A percentile compares a stretch with the other conserved stretches of the same genome.
phyloP scores from a whole-genome alignment of 371 early-diverging fungal species.

The Mucor piriformis region DNA sequence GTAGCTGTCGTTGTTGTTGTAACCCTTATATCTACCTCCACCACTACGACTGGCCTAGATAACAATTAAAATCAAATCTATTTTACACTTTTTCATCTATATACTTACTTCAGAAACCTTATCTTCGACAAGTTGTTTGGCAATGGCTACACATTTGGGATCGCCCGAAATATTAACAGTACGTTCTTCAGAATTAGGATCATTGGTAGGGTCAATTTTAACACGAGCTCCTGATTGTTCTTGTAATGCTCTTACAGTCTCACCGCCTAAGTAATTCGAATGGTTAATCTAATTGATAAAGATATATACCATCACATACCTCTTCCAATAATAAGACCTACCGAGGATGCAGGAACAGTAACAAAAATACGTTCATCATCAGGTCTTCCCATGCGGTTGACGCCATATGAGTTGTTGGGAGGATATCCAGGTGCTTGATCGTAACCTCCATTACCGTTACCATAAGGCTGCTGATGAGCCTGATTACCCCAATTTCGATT shows the following conservation, averaged over 20 bases:
- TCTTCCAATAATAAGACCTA: conserved; percentile 83
- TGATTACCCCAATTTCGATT: not conserved
- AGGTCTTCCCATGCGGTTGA: conserved; percentile 30
- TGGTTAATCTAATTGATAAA: not conserved
- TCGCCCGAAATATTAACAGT: conserved; percentile 48
- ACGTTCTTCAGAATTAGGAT: conserved; percentile 40
- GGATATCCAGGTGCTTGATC: not conserved
- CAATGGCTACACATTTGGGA: conserved; percentile 56
- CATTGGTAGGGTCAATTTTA: conserved; percentile 65
- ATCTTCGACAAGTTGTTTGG: conserved; percentile 60
- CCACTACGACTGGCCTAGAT: conserved; percentile 36
- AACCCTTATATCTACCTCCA: conserved; percentile 38
- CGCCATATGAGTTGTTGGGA: conserved; percentile 7
- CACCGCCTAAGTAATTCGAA: conserved; percentile 62
- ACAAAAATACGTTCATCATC: conserved; percentile 57
- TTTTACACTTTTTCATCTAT: conserved; percentile 9
- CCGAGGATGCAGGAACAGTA: conserved; percentile 70
- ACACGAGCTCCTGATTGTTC: conserved; percentile 83
- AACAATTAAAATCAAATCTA: conserved; percentile 8
- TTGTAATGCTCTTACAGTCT: conserved; percentile 85
- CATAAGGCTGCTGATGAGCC: conserved; percentile 5
- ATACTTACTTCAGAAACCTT: conserved; percentile 55
- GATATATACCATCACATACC: conserved; percentile 35
- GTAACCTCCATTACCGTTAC: not conserved
- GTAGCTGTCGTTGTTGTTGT: conserved; percentile 25